A percentile compares a stretch with the other conserved stretches of the same genome.
Evolutionary conservation across 208 protist genomes (phyloP).

Genomic region (Acanthamoeba culbertsoni): DNA sequence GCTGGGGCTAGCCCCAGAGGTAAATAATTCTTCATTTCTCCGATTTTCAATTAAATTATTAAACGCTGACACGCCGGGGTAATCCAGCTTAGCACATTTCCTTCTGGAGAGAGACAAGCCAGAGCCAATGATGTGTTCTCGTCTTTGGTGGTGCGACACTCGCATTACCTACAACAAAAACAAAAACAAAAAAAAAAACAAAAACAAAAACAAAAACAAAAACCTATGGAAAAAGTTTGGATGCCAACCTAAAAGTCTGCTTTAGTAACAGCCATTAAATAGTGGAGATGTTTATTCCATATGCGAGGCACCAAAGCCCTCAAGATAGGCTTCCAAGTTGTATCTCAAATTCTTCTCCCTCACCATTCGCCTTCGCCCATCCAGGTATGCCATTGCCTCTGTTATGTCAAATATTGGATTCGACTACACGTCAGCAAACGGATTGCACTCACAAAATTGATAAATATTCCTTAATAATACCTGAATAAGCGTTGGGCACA

Average conservation of each 20-base stretch:
- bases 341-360: not conserved
- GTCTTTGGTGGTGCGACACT: no score
- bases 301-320: not conserved
- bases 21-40: no score
- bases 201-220: conserved; percentile 1
- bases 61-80: not conserved
- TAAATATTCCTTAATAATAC: not conserved
- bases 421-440: not conserved
- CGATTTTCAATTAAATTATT: no score
- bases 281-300: not conserved
- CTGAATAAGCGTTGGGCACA: conserved; percentile 24
- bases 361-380: conserved; percentile 25
- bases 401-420: not conserved
- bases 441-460: not conserved
- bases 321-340: not conserved
- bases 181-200: not conserved
- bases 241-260: not conserved
- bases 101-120: no score
- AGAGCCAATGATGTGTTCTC: no score
- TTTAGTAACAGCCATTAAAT: not conserved
- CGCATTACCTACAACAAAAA: no score
- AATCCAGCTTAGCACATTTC: no score
- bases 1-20: no score
- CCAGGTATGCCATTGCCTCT: conserved; percentile 57
- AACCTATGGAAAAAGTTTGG: not conserved